These are phyloP conservation scores for Mycena albidolilacea DNA, from an alignment of 768 basidiomycete genomes.

Conservation along the genomic window DNA sequence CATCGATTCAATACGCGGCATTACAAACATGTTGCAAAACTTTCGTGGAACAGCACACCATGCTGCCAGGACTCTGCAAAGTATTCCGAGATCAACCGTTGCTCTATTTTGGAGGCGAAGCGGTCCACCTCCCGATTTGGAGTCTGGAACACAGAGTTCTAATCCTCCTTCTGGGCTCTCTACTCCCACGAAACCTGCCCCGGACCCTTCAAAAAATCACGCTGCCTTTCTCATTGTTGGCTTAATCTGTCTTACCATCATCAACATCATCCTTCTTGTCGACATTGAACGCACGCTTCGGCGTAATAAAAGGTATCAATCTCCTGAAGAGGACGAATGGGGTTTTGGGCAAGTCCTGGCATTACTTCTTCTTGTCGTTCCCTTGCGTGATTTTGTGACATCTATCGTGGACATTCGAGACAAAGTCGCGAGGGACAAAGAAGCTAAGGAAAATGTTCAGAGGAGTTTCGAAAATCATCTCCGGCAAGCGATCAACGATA, in stretches of 20 bases:
- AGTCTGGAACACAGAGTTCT: no score
- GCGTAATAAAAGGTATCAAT: not conserved
- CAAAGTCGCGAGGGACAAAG: not conserved
- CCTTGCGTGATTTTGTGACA: not conserved
- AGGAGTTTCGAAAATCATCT: not conserved
- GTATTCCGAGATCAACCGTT: no score
- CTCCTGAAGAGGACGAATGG: not conserved
- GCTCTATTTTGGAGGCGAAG: no score
- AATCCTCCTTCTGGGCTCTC: no score
- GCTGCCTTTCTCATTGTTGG: conserved; percentile 1
- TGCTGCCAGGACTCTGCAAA: no score
- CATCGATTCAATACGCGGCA: no score
- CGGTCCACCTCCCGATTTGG: no score
- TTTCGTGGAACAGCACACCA: no score
- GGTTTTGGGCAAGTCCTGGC: conserved; percentile 1
- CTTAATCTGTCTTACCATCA: not conserved
- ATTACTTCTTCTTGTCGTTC: not conserved
- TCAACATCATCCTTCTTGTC: not conserved
- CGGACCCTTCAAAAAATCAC: not conserved
- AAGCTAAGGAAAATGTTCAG: not conserved
- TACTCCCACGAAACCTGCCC: no score
- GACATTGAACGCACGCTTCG: not conserved
- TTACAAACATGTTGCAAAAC: no score
- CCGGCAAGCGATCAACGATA: not conserved
- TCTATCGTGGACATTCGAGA: not conserved